Evolutionary conservation across 345 rosid genomes (phyloP), one percentile per base, ranked within the genome.

Genomic region (Arabidopsis arenosa): DNA sequence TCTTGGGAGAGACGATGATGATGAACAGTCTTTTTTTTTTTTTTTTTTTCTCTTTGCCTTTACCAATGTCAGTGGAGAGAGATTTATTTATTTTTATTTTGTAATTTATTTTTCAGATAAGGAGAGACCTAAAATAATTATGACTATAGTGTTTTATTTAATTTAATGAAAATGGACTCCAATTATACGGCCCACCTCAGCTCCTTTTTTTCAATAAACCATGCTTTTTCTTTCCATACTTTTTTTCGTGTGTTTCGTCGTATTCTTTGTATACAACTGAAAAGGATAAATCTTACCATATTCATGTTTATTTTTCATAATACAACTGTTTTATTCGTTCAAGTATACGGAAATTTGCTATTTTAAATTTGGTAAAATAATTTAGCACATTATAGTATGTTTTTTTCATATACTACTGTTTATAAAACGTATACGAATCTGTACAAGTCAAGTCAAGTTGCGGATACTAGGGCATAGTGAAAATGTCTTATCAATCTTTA

Each of bases 11-110:
- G 69, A 75, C 26, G 79, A 76, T 3, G 69, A 64, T 35, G 70
- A 54, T 62, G 70, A 76, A 76, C 70, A 76, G 74, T 52, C 4
- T 28, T 28, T 28, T 28, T 28, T 28, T 28, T 28, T n/a, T n/a
- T n/a, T n/a, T 4, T 2, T 43, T 11, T 65, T 30, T 12, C 2
- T 58, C 62, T 60, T 2, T 33, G 69, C 56, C 37, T 75, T 75
- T 60, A 68, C 17, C 41, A 60, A 68, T 60, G 40, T 61, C 58
- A 76, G 70, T 68, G 74, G 60, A 55, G 79, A 75, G 66, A 71
- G 74, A 51, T 40, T 75, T 75, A 36, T 45, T 57, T 64, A 12
- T 4, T 9, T 43, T 62, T 3, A 23, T 74, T 28, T 6, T 18
- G 21, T 0, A 1, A 18, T 18, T 3, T n/a, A n/a, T 44, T 56